These are phyloP conservation scores for bread wheat (Triticum aestivum) DNA, from an alignment of 176 grass and related monocot species.

Conservation along the genomic window DNA sequence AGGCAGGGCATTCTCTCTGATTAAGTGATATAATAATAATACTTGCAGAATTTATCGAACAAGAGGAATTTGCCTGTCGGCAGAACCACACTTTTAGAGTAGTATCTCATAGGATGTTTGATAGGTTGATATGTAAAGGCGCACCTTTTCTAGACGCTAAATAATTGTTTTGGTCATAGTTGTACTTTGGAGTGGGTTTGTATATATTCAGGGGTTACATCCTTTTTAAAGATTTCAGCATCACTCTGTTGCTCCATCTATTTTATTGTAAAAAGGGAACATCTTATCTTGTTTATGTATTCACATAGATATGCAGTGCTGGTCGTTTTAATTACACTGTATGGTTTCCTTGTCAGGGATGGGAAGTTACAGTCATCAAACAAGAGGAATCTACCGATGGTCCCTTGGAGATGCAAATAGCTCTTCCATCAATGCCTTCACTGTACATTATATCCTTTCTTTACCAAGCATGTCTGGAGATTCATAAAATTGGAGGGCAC, in stretches of 20 bases:
- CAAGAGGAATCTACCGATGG: constrained; percentile 83
- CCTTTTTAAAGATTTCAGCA: neutral
- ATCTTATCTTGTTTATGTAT: neutral
- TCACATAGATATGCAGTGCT: neutral
- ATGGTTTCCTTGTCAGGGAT: constrained; percentile 66
- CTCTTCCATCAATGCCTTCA: constrained; percentile 98
- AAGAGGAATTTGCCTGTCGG: constrained; percentile 1
- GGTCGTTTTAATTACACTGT: constrained; percentile 22
- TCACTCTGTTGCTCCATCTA: constrained; percentile 15
- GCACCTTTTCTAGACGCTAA: neutral
- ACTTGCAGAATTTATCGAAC: neutral
- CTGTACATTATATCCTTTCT: constrained; percentile 88
- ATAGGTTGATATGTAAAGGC: neutral
- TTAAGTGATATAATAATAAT: neutral
- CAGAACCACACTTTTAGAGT: neutral
- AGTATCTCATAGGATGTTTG: constrained; percentile 7
- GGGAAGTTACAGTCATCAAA: constrained; percentile 95
- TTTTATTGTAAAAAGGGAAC: constrained; percentile 4
- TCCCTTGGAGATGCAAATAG: constrained; percentile 79
- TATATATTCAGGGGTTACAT: neutral
- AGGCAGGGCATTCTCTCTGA: constrained; percentile 6
- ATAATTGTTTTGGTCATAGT: neutral
- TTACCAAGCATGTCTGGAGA: constrained; percentile 94
- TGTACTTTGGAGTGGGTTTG: neutral
- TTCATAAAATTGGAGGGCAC: constrained; percentile 97